phyloP scores from a whole-genome alignment of 2,329 filamentous ascomycete species.

The Magnaporthales sp. region DNA sequence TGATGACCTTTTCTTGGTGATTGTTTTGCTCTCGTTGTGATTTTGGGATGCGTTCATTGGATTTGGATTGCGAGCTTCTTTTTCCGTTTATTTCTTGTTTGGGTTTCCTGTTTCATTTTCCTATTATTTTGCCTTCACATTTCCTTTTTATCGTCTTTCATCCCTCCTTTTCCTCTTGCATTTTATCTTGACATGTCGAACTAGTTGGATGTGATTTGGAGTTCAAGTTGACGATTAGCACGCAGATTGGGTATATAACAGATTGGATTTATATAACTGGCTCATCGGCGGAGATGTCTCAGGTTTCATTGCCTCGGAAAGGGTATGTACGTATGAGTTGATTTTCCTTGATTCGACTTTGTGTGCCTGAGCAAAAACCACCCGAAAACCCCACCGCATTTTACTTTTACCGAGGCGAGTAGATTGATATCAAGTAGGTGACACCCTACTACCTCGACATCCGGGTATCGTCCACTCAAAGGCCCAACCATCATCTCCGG shows the following conservation, averaged over 20 bases:
- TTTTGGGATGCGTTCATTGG: not conserved
- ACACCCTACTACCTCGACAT: not conserved
- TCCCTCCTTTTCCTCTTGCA: too few species aligned
- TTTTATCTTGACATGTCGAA: not conserved
- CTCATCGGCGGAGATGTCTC: not conserved
- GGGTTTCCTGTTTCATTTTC: too few species aligned
- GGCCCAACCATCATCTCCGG: not conserved
- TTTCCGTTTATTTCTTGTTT: too few species aligned
- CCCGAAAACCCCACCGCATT: not conserved
- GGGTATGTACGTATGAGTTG: not conserved
- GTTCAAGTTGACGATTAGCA: not conserved
- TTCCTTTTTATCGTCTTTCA: too few species aligned
- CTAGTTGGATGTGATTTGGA: not conserved
- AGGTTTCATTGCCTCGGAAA: not conserved
- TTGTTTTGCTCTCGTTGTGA: not conserved
- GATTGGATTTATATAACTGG: not conserved
- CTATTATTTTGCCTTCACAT: not conserved
- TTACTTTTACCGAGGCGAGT: not conserved
- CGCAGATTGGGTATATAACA: not conserved
- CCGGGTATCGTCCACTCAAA: not conserved
- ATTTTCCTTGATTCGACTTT: not conserved
- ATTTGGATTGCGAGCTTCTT: too few species aligned
- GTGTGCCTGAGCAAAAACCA: not conserved
- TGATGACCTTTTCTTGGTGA: slow-evolving; percentile 75
- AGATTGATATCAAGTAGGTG: not conserved